phyloP scores from a whole-genome alignment of 768 basidiomycete genomes.

The Serendipita sp. region DNA sequence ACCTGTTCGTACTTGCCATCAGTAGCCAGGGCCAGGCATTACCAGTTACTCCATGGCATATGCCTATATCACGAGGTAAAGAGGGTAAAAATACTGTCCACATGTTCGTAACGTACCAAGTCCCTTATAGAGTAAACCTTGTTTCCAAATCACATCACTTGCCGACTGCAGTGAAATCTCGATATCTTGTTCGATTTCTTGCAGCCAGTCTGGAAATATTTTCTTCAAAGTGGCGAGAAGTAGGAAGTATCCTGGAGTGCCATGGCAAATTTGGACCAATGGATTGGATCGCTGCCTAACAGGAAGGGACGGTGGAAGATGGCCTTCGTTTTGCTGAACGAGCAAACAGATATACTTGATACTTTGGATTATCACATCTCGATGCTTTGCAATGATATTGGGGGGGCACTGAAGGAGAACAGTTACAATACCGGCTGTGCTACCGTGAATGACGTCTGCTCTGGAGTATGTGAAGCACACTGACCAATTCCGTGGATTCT shows the following conservation, averaged over 20 bases:
- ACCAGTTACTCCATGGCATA: constrained; percentile 11
- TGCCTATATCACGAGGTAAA: not conserved
- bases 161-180: not conserved
- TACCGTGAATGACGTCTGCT: not conserved
- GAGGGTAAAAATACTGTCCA: not conserved
- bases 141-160: constrained; percentile 10
- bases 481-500: constrained; percentile 8
- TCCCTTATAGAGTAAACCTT: constrained; percentile 9
- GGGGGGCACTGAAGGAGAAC: constrained; percentile 9
- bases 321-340: constrained; percentile 6
- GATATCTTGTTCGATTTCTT: not conserved
- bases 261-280: constrained; percentile 11
- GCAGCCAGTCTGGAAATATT: constrained; percentile 1
- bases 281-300: constrained; percentile 6
- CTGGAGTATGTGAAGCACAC: not conserved
- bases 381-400: constrained; percentile 4
- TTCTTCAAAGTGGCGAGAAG: constrained; percentile 6
- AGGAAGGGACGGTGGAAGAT: constrained; percentile 11
- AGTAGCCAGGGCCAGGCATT: constrained; percentile 12
- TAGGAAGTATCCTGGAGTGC: constrained; percentile 7
- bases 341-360: not conserved
- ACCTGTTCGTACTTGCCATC: not conserved
- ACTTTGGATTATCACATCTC: not conserved
- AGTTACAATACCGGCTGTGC: constrained; percentile 7
- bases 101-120: constrained; percentile 1